Base-by-base conservation (phyloP, 306 rosid genomes). In the Pyrus pyrifolia region DNA sequence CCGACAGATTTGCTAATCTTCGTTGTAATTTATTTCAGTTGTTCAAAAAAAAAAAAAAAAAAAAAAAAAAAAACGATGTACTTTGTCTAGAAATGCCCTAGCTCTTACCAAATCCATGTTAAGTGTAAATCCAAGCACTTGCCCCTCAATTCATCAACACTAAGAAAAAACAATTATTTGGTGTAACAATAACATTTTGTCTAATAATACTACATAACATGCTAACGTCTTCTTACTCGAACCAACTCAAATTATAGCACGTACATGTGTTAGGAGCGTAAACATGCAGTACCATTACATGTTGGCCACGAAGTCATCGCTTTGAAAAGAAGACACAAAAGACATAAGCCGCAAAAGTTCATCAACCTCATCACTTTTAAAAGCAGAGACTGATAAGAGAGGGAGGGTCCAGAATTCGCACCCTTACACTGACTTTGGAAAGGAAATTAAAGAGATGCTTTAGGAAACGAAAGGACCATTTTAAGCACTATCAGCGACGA, bases 311-410 rank as follows among this genome's bases (percentile, higher is more conserved):
- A 42, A 60, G 60, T 74, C 70, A 9, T 59, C 68, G 49, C 29
- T 61, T 29, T 46, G 60, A 61, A 74, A 74, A 74, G 30, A 60
- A 74, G 71, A 22, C 72, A 72, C 3, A n/a, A 72, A 7, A 73
- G 83, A 85, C 66, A 46, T 19, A 72, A 74, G 88, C 77, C 85
- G 83, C 88, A 86, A 89, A 89, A 89, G 89, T 22, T 58, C 7
- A 0, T 64, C 44, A 2, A 17, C 59, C 15, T 74, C 70, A 18
- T 44, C 53, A 33, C 90, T 85, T 83, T 81, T 21, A 74, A 82
- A 80, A 84, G 88, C 73, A 53, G 76, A 68, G 58, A 57, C 76
- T 55, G 61, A 55, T 49, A 3, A 55, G 61, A 21, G 62, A n/a
- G 62, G 11, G 27, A n/a, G 73, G 81, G 78, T 59, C 78, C 57